Conservation (phyloP, 1,284 basidiomycete species). For the Rhodofomes roseus region DNA sequence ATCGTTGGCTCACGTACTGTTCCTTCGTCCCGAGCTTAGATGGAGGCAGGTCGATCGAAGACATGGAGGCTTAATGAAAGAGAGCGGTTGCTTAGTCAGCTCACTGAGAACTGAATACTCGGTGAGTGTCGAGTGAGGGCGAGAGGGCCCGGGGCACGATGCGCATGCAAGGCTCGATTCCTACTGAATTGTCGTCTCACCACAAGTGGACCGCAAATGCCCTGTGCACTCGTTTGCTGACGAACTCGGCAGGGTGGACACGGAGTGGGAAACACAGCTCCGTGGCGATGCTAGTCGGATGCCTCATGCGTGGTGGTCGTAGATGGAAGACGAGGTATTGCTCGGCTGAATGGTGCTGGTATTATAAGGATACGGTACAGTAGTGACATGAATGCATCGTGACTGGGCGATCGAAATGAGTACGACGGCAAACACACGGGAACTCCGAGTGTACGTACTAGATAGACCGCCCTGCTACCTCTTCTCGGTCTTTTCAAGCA, state of each 20-base stretch:
- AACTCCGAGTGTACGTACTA: no score
- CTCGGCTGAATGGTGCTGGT: conserved; percentile 12
- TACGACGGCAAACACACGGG: neutral
- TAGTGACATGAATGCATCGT: conserved; percentile 17
- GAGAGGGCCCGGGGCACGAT: no score
- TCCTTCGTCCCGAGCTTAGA: conserved; percentile 48
- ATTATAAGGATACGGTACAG: conserved; percentile 21
- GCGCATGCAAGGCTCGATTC: no score
- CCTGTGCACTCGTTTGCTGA: no score
- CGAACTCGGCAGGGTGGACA: no score
- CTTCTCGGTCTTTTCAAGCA: conserved; percentile 70
- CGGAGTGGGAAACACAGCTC: no score
- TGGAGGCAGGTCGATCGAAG: conserved; percentile 26
- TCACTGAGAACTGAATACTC: neutral
- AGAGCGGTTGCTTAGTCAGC: conserved; percentile 28
- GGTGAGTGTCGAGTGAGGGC: neutral
- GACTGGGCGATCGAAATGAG: conserved; percentile 6
- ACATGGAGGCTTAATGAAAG: conserved; percentile 19
- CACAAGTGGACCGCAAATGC: no score
- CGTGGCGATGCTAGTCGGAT: no score
- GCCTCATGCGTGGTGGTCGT: neutral
- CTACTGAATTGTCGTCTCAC: no score
- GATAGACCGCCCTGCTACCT: conserved; percentile 17
- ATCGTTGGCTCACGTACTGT: conserved; percentile 28
- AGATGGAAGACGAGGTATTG: neutral